Percentiles rank a stretch among this genome's conserved stretches.
phyloP scores from a whole-genome alignment of 208 protist genomes.

The Vickermania spadyakhi region DNA sequence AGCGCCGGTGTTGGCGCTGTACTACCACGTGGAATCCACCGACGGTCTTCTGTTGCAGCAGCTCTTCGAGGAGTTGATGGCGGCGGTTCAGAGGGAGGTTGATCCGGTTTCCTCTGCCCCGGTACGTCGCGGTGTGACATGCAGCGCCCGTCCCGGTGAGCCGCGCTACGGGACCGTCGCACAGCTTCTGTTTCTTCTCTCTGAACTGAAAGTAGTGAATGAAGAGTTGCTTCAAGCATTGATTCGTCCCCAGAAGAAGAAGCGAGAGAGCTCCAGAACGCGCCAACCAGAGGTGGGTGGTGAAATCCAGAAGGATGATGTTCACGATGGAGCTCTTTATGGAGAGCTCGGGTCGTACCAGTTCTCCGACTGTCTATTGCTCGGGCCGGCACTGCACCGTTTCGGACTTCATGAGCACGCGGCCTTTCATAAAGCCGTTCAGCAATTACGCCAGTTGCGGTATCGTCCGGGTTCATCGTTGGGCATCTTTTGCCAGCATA shows the following conservation, averaged over 20 bases:
- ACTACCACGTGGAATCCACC: constrained; percentile 31
- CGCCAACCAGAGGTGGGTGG: too few species aligned
- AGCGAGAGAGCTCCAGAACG: too few species aligned
- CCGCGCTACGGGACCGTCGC: not conserved
- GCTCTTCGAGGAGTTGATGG: constrained; percentile 34
- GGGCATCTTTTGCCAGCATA: constrained; percentile 2
- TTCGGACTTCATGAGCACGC: constrained; percentile 57
- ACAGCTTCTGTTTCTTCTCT: not conserved
- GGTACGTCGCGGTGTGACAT: not conserved
- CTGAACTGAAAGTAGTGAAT: not conserved
- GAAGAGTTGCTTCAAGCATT: not conserved
- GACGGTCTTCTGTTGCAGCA: constrained; percentile 55
- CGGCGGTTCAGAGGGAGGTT: not conserved
- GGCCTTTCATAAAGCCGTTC: constrained; percentile 20
- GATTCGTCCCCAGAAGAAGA: not conserved
- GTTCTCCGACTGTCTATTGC: constrained; percentile 24
- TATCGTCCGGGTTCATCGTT: constrained; percentile 4
- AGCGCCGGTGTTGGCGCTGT: constrained; percentile 42
- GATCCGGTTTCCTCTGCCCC: too few species aligned
- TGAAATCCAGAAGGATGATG: too few species aligned
- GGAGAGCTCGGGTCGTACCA: constrained; percentile 24
- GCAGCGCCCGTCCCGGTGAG: not conserved
- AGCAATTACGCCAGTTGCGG: constrained; percentile 9
- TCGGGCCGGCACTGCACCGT: constrained; percentile 51
- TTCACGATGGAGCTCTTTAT: too few species aligned